Conservation (phyloP, 164 flowering plant species). For the Aristolochia fimbriata region DNA sequence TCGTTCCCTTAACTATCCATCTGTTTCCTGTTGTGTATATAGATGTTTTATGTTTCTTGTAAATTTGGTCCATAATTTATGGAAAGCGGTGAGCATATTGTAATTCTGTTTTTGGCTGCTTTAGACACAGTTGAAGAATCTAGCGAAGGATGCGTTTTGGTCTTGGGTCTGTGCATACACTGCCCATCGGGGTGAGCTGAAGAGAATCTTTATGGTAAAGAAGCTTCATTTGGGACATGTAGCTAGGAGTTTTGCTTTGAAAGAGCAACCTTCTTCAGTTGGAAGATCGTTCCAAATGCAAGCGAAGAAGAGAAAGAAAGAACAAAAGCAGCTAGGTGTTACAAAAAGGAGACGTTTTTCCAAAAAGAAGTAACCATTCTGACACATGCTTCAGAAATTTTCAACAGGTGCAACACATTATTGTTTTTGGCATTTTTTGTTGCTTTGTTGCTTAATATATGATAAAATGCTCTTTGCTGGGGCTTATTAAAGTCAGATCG, state of each 20-base stretch:
- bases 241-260: conserved; percentile 83
- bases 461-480: neutral
- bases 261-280: conserved; percentile 82
- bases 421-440: neutral
- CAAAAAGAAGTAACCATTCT: conserved; percentile 5
- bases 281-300: conserved; percentile 52
- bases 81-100: neutral
- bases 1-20: too few relatives aligned
- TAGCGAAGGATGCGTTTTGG: conserved; percentile 77
- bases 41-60: too few relatives aligned
- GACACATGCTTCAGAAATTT: too few relatives aligned
- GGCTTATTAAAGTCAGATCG: too few relatives aligned
- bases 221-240: conserved; percentile 92
- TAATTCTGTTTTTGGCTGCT: neutral
- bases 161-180: conserved; percentile 94
- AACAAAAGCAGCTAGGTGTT: conserved; percentile 34
- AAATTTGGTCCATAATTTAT: too few relatives aligned
- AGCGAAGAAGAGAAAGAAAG: conserved; percentile 63
- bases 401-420: neutral
- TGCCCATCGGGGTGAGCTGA: conserved; percentile 91
- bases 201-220: conserved; percentile 74
- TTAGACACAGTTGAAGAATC: conserved; percentile 47
- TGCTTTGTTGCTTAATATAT: neutral
- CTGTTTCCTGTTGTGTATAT: too few relatives aligned
- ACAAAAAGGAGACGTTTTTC: conserved; percentile 31